Base-by-base conservation (phyloP, 805 yeast species). In the Wickerhamiella occidentalis region DNA sequence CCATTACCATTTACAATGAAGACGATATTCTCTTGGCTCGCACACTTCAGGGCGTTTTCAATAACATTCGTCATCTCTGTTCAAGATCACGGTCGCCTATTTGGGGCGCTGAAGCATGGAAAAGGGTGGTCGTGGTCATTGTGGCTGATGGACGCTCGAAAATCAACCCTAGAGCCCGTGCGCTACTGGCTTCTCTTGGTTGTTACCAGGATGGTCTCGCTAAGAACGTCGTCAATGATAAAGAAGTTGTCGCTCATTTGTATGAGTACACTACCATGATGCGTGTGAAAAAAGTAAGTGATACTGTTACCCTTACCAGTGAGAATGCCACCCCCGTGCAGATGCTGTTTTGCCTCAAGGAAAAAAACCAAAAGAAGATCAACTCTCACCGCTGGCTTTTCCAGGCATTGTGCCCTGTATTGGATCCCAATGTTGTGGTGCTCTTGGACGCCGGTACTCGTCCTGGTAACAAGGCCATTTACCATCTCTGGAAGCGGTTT, bases 71-170 rank as follows among this genome's bases (percentile, higher is more conserved):
- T 54, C 80, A 87, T 63, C 71, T 92, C 60, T 74, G 79, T 47
- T 74, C 83, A 53, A 71, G 80, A 28, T 74, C 79, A 53, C 63
- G 71, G 18, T 77, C 84, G 1, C 74, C 77, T 12, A 74, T 79
- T 1, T 90, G 98, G 98, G 97, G 97, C n/a, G 78, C 78, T 40
- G 94, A 85, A 51, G 79, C 94, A 0, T 90, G 97, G 97, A 86
- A 88, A 58, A 90, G 86, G 60, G 79, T 90, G 29, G 95, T 86
- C 9, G 92, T 92, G 17, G 78, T 85, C 56, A 77, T 90, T 26
- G 88, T 90, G 12, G 82, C 88, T 52, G 98, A 90, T 67, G 98
- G 98, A 53, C 78, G 97, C 59, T 75, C 78, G 12, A 85, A 87
- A 57, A 78, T 90, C 51, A 75, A 85, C 63, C 83, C 83, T 42